phyloP scores from a whole-genome alignment of 345 rosid species.

The Lumnitzera racemosa region DNA sequence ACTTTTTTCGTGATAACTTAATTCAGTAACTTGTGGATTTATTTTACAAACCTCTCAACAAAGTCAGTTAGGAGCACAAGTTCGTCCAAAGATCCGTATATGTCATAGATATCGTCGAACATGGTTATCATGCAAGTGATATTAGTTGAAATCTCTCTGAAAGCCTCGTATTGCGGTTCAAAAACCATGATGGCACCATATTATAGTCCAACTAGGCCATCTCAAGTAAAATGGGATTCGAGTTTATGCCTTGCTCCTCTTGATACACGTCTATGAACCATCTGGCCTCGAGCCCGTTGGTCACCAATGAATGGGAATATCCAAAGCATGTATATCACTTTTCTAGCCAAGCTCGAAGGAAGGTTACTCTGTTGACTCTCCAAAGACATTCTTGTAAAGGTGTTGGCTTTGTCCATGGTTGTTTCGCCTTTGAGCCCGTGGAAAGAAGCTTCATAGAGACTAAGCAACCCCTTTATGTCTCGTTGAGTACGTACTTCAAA shows the following conservation, averaged over 20 bases:
- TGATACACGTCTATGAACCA: constrained; percentile 12
- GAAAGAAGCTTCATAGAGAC: constrained; percentile 12
- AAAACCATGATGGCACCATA: constrained; percentile 8
- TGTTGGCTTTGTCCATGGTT: constrained; percentile 14
- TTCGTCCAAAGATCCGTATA: constrained; percentile 17
- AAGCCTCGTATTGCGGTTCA: constrained; percentile 14
- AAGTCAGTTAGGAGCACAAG: constrained; percentile 9
- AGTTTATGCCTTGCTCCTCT: not conserved
- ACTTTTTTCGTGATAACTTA: too few relatives aligned
- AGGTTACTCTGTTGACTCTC: not conserved
- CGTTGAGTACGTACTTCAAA: constrained; percentile 6
- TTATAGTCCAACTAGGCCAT: constrained; percentile 8
- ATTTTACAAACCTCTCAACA: constrained; percentile 12
- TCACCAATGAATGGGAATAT: constrained; percentile 14
- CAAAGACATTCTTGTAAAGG: constrained; percentile 1
- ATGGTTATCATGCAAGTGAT: constrained; percentile 7
- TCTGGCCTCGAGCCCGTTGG: constrained; percentile 12
- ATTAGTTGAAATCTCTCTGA: constrained; percentile 10
- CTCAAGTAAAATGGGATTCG: not conserved
- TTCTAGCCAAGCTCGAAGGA: not conserved
- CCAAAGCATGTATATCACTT: constrained; percentile 10
- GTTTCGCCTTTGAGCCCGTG: constrained; percentile 15
- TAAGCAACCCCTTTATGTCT: constrained; percentile 8
- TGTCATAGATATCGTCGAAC: constrained; percentile 16
- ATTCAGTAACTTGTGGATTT: too few relatives aligned